These are phyloP conservation scores for Lunasporangiospora selenospora DNA, from an alignment of 192 early-diverging fungal genomes.

Conservation along the genomic window DNA sequence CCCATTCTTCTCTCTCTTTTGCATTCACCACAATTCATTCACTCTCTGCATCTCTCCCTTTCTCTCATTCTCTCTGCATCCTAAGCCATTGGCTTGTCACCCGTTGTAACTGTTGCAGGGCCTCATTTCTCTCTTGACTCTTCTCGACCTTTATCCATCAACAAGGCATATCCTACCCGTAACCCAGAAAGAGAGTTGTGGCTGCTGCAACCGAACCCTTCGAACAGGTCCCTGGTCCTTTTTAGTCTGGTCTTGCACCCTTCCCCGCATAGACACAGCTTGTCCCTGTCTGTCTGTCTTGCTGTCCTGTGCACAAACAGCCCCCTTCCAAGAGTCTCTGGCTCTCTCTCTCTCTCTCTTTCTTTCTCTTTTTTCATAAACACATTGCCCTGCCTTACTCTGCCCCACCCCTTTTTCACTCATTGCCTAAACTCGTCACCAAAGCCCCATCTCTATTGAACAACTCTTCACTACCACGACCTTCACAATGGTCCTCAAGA, in stretches of 20 bases:
- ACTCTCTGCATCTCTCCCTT: neutral
- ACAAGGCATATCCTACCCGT: no score
- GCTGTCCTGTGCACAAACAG: no score
- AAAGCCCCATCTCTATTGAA: neutral
- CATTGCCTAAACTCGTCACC: no score
- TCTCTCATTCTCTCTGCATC: neutral
- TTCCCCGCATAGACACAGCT: neutral
- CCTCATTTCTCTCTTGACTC: no score
- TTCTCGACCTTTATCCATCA: no score
- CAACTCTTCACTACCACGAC: neutral
- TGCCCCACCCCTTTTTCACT: no score
- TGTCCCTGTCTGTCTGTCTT: neutral
- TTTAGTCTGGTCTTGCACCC: neutral
- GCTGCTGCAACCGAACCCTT: no score
- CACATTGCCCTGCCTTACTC: no score
- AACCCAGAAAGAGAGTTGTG: no score
- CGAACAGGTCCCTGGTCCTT: no score
- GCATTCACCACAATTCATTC: neutral
- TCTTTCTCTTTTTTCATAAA: neutral
- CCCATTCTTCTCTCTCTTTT: neutral
- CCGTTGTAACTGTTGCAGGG: no score
- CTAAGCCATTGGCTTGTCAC: no score
- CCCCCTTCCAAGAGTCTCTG: neutral
- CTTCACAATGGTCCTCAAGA: slow-evolving; percentile 4
- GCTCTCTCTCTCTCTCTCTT: neutral